These are phyloP conservation scores for Trichoderma atroviride DNA, from an alignment of 2,329 filamentous ascomycete genomes.

Conservation along the genomic window DNA sequence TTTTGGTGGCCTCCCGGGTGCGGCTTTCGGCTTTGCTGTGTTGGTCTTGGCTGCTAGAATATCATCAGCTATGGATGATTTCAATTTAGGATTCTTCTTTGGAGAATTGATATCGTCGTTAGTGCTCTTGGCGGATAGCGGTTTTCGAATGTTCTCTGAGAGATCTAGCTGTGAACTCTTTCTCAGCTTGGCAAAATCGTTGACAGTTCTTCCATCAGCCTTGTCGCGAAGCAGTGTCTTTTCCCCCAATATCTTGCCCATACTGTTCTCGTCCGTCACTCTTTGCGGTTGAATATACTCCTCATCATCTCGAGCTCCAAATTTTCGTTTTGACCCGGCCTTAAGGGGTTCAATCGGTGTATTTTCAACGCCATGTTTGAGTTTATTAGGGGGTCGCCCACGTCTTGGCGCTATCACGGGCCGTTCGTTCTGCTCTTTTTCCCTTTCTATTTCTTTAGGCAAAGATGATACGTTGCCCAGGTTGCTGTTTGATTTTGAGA, in stretches of 20 bases:
- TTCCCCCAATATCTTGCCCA: slow-evolving; percentile 30
- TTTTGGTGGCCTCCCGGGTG: slow-evolving; percentile 34
- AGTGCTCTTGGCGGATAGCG: slow-evolving; percentile 60
- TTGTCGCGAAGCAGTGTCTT: slow-evolving; percentile 41
- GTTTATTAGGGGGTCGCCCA: not conserved
- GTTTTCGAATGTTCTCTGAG: slow-evolving; percentile 45
- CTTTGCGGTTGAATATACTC: slow-evolving; percentile 39
- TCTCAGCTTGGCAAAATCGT: slow-evolving; percentile 48
- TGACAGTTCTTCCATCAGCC: slow-evolving; percentile 48
- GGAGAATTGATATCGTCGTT: slow-evolving; percentile 63
- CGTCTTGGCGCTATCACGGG: not conserved
- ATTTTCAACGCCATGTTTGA: slow-evolving; percentile 22
- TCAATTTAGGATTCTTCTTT: slow-evolving; percentile 52
- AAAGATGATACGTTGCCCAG: slow-evolving; percentile 8
- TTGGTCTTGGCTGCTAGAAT: slow-evolving; percentile 45
- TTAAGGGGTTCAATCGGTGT: slow-evolving; percentile 40
- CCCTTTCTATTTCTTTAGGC: not conserved
- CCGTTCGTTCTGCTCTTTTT: not conserved
- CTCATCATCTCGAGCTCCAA: slow-evolving; percentile 57
- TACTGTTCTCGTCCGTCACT: slow-evolving; percentile 37
- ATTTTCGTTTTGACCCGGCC: slow-evolving; percentile 61
- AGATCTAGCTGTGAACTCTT: slow-evolving; percentile 44
- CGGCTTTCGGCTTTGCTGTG: slow-evolving; percentile 34
- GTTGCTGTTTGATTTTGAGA: slow-evolving; percentile 30
- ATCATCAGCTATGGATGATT: slow-evolving; percentile 41